Evolutionary conservation across 2,329 filamentous ascomycete species (phyloP).

Genomic region (Macrophomina phaseolina): DNA sequence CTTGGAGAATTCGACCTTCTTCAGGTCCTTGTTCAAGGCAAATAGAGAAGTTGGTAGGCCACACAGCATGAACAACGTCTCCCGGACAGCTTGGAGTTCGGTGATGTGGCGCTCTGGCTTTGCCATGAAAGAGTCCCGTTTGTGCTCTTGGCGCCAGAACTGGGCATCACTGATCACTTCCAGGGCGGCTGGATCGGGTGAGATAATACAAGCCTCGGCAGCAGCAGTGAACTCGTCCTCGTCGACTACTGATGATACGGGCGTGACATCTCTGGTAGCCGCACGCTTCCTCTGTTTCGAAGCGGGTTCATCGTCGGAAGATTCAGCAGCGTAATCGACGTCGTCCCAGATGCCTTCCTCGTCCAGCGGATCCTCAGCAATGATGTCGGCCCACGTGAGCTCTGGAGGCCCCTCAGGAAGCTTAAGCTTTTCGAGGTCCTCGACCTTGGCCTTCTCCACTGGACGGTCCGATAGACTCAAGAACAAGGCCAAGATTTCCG

Average conservation of each 20-base stretch:
- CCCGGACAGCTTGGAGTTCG: slow-evolving; percentile 75
- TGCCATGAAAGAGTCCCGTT: slow-evolving; percentile 1
- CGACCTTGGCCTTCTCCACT: slow-evolving; percentile 69
- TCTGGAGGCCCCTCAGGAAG: slow-evolving; percentile 53
- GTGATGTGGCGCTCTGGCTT: slow-evolving; percentile 54
- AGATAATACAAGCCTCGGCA: slow-evolving; percentile 41
- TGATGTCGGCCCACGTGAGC: slow-evolving; percentile 80
- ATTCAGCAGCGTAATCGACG: slow-evolving; percentile 69
- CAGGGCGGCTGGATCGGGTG: slow-evolving; percentile 38
- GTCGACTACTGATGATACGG: slow-evolving; percentile 42
- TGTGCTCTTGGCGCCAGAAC: slow-evolving; percentile 51
- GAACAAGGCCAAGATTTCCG: slow-evolving; percentile 79
- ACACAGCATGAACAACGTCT: slow-evolving; percentile 83
- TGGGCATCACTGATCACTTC: slow-evolving; percentile 51
- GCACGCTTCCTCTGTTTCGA: slow-evolving; percentile 41
- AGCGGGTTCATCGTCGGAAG: slow-evolving; percentile 64
- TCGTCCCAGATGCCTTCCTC: slow-evolving; percentile 73
- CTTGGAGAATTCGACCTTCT: slow-evolving; percentile 30
- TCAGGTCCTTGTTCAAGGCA: slow-evolving; percentile 37
- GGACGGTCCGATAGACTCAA: slow-evolving; percentile 84
- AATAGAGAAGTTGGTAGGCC: slow-evolving; percentile 80
- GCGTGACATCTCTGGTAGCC: slow-evolving; percentile 35
- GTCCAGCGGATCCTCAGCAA: slow-evolving; percentile 75
- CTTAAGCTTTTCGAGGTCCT: slow-evolving; percentile 64
- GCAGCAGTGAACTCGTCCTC: slow-evolving; percentile 45